A percentile compares a stretch with the other conserved stretches of the same genome.
phyloP scores from a whole-genome alignment of 345 rosid species.

The Corymbia maculata region DNA sequence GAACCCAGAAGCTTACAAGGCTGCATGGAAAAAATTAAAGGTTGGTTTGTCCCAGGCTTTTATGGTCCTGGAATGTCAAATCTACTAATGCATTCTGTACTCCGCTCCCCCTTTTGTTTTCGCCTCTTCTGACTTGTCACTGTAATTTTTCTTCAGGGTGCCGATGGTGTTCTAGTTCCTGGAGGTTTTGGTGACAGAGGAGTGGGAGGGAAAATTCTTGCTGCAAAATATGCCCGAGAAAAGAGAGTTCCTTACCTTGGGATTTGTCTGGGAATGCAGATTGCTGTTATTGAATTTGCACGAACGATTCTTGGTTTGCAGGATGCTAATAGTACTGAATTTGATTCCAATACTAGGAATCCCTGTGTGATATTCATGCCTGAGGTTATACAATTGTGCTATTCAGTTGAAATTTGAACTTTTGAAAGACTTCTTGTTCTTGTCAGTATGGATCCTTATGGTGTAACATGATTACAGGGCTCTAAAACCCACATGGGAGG shows the following conservation, averaged over 20 bases:
- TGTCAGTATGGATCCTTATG: not conserved
- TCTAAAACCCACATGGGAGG: constrained; percentile 96
- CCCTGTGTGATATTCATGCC: constrained; percentile 97
- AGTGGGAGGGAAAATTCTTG: constrained; percentile 83
- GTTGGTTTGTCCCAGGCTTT: constrained; percentile 19
- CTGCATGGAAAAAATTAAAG: constrained; percentile 76
- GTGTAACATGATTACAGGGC: constrained; percentile 36
- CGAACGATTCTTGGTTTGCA: constrained; percentile 59
- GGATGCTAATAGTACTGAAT: constrained; percentile 92
- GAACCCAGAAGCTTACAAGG: constrained; percentile 67
- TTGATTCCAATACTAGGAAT: constrained; percentile 57
- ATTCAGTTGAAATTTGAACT: not conserved
- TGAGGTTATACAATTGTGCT: constrained; percentile 38
- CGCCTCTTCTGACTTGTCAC: not conserved
- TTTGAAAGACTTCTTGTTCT: not conserved
- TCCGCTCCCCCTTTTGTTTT: not conserved
- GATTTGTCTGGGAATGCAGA: constrained; percentile 96
- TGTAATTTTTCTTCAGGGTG: constrained; percentile 41
- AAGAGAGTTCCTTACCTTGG: constrained; percentile 82
- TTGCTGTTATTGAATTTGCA: constrained; percentile 89
- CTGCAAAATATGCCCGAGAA: constrained; percentile 89
- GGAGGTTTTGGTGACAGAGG: constrained; percentile 99
- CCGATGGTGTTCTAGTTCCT: constrained; percentile 91
- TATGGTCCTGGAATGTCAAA: not conserved
- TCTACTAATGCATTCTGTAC: not conserved